Evolutionary conservation across 2,329 filamentous ascomycete species (phyloP), one percentile per base, ranked within the genome.

Genomic region (Arthrobotrys sphaeroides): DNA sequence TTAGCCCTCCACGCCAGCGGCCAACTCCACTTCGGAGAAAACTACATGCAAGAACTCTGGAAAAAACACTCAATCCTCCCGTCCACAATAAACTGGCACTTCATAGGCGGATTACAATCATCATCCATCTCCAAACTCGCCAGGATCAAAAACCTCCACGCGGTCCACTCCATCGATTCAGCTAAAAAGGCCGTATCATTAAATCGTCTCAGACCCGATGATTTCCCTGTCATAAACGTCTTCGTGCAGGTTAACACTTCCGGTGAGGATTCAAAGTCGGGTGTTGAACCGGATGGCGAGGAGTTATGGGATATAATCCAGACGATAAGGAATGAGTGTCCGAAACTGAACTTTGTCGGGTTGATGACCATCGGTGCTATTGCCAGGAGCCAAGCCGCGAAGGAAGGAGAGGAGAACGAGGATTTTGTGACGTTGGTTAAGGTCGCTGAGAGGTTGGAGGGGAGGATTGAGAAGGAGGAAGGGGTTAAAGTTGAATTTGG

Each of bases 201-300:
- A 26, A 89, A 96, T 82, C 90, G 90, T 77, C 88, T 92, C 12
- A 90, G 95, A 53, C 82, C 83, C 70, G 82, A 83, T 22, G 79
- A 81, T 1, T 70, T 79, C 9, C 80, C 83, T 57, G 84, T 84
- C 72, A 84, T 97, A 78, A 85, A 89, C 67, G 86, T 99, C 28
- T 93, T 95, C 84, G 90, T 99, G 16, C 95, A 99, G 84, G 90
- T 99, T 79, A 99, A 99, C 83, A 99, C 95, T 0, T 96, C 92
- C 0, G 93, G 78, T 57, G 66, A 60, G 22, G 55, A 55, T 24
- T 64, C 68, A 1, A 57, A 69, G 13, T 60, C 72, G 0, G 73
- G 73, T 9, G 18, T 77, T 10, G 51, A 64, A 33, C 73, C 73
- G 5, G 26, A 24, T 22, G 60, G 66, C 12, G 73, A 72, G 10